phyloP scores from a whole-genome alignment of 192 early-diverging fungal species.

The Lobosporangium transversale region DNA sequence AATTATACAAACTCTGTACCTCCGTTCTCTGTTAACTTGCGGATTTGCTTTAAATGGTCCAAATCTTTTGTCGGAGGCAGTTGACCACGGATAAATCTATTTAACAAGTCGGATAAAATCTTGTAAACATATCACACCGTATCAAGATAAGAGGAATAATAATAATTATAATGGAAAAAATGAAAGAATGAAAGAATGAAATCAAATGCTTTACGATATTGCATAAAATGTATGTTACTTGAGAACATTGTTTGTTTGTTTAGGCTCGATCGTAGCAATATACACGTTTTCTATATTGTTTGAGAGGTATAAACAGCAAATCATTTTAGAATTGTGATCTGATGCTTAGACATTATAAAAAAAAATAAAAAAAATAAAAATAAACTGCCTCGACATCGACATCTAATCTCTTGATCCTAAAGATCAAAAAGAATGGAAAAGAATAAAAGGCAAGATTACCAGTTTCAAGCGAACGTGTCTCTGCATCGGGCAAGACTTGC shows the following conservation, averaged over 20 bases:
- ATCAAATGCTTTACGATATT: no score
- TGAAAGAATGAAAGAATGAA: conserved; percentile 1
- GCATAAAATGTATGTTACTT: no score
- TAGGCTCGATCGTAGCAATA: conserved; percentile 36
- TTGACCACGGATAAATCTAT: conserved; percentile 60
- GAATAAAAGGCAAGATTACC: conserved; percentile 14
- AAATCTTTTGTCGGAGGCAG: conserved; percentile 50
- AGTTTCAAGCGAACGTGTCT: conserved; percentile 52
- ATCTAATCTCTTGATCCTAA: no score
- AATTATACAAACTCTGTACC: conserved; percentile 9
- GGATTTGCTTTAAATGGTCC: conserved; percentile 60
- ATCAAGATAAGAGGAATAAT: no score
- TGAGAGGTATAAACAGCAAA: no score
- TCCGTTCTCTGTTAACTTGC: conserved; percentile 26
- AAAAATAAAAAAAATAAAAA: no score
- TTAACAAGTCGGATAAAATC: neutral
- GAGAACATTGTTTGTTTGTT: conserved; percentile 37
- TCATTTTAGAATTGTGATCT: no score
- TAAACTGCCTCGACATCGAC: no score
- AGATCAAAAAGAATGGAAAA: no score
- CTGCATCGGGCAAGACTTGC: conserved; percentile 58
- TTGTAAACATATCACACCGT: no score
- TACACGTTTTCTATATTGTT: conserved; percentile 40
- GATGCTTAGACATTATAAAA: no score
- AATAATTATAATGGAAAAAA: no score